phyloP scores from a whole-genome alignment of 2,329 filamentous ascomycete genomes.

The Hypoxylon sp. region DNA sequence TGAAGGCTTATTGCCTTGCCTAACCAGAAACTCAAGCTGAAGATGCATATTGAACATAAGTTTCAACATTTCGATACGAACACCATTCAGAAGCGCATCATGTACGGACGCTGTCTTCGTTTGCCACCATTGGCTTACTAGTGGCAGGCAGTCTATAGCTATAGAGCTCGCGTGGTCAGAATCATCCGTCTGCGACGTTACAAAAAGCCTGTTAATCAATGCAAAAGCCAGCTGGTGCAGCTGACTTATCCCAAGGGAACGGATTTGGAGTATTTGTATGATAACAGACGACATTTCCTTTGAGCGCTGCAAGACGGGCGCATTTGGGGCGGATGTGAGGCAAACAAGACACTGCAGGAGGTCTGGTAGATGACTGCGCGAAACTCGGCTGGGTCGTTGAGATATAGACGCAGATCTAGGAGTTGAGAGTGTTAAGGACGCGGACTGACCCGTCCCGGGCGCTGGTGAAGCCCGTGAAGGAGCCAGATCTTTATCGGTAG shows the following conservation, averaged over 20 bases:
- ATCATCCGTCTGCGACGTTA: slow-evolving; percentile 77
- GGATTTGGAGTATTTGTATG: slow-evolving; percentile 73
- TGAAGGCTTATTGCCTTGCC: slow-evolving; percentile 59
- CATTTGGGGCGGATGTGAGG: slow-evolving; percentile 76
- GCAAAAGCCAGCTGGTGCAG: slow-evolving; percentile 82
- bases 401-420: slow-evolving; percentile 51
- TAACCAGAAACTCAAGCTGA: slow-evolving; percentile 71
- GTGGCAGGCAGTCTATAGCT: slow-evolving; percentile 74
- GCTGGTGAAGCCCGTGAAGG: slow-evolving; percentile 64
- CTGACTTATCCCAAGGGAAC: slow-evolving; percentile 70
- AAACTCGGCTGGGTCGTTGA: slow-evolving; percentile 50
- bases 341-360: slow-evolving; percentile 76
- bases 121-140: slow-evolving; percentile 84
- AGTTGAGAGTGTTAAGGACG: slow-evolving; percentile 53
- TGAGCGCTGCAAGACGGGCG: slow-evolving; percentile 72
- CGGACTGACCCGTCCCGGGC: slow-evolving; percentile 55
- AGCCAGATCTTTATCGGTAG: slow-evolving; percentile 56
- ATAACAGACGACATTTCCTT: slow-evolving; percentile 70
- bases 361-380: slow-evolving; percentile 62
- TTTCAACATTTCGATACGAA: slow-evolving; percentile 85
- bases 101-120: slow-evolving; percentile 75
- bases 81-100: slow-evolving; percentile 69
- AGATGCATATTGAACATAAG: slow-evolving; percentile 77
- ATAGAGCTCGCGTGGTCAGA: slow-evolving; percentile 72
- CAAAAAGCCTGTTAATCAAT: slow-evolving; percentile 79